Conservation (phyloP, 2,329 filamentous ascomycete genomes). For the Talaromyces piceae region DNA sequence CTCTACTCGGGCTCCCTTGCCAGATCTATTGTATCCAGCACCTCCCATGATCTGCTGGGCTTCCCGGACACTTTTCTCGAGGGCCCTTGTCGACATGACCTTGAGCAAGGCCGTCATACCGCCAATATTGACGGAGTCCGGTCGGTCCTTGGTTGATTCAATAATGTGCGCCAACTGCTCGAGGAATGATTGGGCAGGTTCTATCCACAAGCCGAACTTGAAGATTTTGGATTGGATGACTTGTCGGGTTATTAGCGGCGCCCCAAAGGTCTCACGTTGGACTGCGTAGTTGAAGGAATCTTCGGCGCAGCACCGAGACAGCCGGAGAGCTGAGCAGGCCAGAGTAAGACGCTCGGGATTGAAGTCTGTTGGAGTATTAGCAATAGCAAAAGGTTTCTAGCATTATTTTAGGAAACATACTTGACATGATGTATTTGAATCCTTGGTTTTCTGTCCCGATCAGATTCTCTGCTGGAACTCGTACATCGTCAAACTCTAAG, state of each 20-base stretch:
- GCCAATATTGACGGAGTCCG: slow-evolving; percentile 39
- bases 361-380: slow-evolving; percentile 47
- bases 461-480: slow-evolving; percentile 61
- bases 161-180: slow-evolving; percentile 55
- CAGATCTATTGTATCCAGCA: slow-evolving; percentile 44
- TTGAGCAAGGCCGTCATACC: slow-evolving; percentile 48
- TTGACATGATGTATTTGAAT: slow-evolving; percentile 67
- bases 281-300: slow-evolving; percentile 57
- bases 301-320: slow-evolving; percentile 53
- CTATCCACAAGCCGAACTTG: slow-evolving; percentile 53
- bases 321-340: slow-evolving; percentile 55
- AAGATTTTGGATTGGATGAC: slow-evolving; percentile 54
- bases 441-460: slow-evolving; percentile 63
- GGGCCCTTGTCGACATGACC: slow-evolving; percentile 45
- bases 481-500: slow-evolving; percentile 66
- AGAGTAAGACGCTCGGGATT: slow-evolving; percentile 67
- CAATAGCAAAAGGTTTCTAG: background rate
- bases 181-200: slow-evolving; percentile 54
- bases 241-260: slow-evolving; percentile 50
- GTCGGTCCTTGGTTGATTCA: slow-evolving; percentile 35
- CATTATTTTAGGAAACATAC: slow-evolving; percentile 19
- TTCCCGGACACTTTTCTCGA: slow-evolving; percentile 48
- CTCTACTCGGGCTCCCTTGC: slow-evolving; percentile 45
- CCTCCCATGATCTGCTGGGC: slow-evolving; percentile 51
- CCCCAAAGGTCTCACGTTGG: slow-evolving; percentile 58